A percentile compares a stretch with the other conserved stretches of the same genome.
Conservation (phyloP, 2,329 filamentous ascomycete species). For the Byssochlamys sp. region DNA sequence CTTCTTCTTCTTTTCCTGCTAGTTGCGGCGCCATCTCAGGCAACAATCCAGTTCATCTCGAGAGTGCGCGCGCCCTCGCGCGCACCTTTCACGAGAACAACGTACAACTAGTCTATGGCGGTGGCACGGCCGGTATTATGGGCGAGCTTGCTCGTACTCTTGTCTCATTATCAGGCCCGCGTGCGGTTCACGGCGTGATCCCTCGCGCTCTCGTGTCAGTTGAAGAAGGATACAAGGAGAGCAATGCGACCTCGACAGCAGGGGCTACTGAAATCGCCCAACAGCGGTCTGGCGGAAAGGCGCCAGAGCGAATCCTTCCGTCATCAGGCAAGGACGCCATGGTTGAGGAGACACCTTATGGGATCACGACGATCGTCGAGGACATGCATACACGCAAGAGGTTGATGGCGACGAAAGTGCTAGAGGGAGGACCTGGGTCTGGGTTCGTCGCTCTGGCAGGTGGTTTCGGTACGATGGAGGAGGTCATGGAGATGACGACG, state of each 20-base stretch:
- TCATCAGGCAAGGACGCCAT: slow-evolving; percentile 16
- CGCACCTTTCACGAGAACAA: slow-evolving; percentile 63
- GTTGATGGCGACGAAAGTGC: slow-evolving; percentile 82
- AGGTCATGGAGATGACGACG: slow-evolving; percentile 83
- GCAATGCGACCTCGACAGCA: slow-evolving; percentile 4
- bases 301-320: slow-evolving; percentile 49
- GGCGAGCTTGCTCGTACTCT: slow-evolving; percentile 83
- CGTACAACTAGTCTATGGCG: slow-evolving; percentile 84
- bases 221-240: slow-evolving; percentile 42
- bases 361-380: slow-evolving; percentile 74
- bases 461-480: slow-evolving; percentile 90
- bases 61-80: slow-evolving; percentile 67
- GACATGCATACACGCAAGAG: slow-evolving; percentile 97
- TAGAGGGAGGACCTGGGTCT: slow-evolving; percentile 67
- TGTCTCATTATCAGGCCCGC: slow-evolving; percentile 68
- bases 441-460: slow-evolving; percentile 84
- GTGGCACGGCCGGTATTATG: slow-evolving; percentile 91
- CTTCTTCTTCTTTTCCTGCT: slow-evolving; percentile 9
- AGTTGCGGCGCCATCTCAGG: slow-evolving; percentile 76
- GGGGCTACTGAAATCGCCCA: slow-evolving; percentile 3
- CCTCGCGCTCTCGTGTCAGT: slow-evolving; percentile 71
- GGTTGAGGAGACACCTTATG: slow-evolving; percentile 48
- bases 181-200: slow-evolving; percentile 85
- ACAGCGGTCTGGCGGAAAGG: slow-evolving; percentile 34
- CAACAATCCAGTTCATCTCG: slow-evolving; percentile 62